Evolutionary conservation across 352 stramenopile species (phyloP).

Genomic region (Pythium myriotylum): DNA sequence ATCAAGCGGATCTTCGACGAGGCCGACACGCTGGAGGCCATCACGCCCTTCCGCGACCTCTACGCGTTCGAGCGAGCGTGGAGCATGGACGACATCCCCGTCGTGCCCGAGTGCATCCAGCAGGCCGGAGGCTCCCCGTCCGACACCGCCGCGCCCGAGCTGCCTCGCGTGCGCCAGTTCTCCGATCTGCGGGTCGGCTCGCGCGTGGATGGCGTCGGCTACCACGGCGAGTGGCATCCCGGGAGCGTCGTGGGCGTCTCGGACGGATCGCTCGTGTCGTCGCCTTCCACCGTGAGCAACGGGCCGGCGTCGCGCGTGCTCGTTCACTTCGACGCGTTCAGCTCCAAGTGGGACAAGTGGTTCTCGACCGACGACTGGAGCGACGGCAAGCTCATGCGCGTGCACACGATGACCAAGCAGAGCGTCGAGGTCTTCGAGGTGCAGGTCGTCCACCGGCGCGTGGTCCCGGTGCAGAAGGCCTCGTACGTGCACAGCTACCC

Average conservation of each 20-base stretch:
- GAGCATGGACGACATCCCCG: conserved; percentile 60
- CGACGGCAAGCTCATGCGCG: conserved; percentile 46
- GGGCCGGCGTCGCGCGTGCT: conserved; percentile 22
- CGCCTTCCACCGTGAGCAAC: background rate
- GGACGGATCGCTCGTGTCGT: conserved; percentile 15
- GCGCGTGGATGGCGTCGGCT: conserved; percentile 58
- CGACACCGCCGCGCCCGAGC: background rate
- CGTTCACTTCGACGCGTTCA: conserved; percentile 77
- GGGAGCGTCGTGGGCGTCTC: conserved; percentile 51
- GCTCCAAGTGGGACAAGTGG: conserved; percentile 76
- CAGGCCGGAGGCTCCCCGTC: background rate
- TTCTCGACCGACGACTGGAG: conserved; percentile 61
- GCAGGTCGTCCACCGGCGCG: conserved; percentile 68
- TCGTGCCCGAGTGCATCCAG: conserved; percentile 27
- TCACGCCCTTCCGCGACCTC: conserved; percentile 42
- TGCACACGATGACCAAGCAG: conserved; percentile 43
- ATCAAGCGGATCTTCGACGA: conserved; percentile 76
- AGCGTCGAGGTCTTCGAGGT: conserved; percentile 74
- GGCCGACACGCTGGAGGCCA: conserved; percentile 54
- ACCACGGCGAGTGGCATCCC: conserved; percentile 59
- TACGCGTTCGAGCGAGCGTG: conserved; percentile 73
- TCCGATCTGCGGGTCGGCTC: conserved; percentile 53
- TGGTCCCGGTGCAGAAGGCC: conserved; percentile 21
- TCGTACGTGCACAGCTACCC: conserved; percentile 16
- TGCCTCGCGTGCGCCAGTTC: conserved; percentile 29